These are phyloP conservation scores for Glycine tomentella DNA, from an alignment of 306 rosid species.

Conservation along the genomic window DNA sequence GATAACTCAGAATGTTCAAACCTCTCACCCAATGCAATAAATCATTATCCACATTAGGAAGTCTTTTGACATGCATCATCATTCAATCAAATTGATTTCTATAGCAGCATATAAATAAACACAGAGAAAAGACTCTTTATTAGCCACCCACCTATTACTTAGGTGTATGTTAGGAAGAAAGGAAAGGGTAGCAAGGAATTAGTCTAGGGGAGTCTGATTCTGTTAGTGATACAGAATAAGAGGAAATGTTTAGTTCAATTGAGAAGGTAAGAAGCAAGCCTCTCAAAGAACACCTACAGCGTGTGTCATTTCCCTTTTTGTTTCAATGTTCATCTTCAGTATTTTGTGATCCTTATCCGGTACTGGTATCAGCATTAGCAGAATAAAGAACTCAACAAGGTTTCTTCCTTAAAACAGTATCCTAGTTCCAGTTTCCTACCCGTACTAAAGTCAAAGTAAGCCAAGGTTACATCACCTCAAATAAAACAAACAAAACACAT, in stretches of 20 bases:
- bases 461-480: no score
- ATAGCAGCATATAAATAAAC: not conserved
- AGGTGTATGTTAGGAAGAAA: not conserved
- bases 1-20: not conserved
- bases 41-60: not conserved
- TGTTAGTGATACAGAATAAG: no score
- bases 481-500: no score
- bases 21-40: no score
- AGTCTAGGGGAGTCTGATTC: not conserved
- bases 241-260: no score
- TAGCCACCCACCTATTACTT: no score
- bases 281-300: not conserved
- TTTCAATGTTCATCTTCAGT: constrained; percentile 2
- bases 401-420: not conserved
- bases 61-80: not conserved
- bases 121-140: no score
- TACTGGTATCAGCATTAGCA: not conserved
- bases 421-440: constrained; percentile 11
- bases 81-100: constrained; percentile 5
- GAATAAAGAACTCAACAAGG: not conserved
- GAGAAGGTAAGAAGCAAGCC: no score
- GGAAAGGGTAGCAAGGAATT: not conserved
- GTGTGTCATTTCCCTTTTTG: not conserved
- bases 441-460: not conserved
- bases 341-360: no score